Percentiles rank a stretch among this genome's conserved stretches.
These are phyloP conservation scores for Bondarzewia mesenterica DNA, from an alignment of 1,284 basidiomycete species.

Conservation along the genomic window DNA sequence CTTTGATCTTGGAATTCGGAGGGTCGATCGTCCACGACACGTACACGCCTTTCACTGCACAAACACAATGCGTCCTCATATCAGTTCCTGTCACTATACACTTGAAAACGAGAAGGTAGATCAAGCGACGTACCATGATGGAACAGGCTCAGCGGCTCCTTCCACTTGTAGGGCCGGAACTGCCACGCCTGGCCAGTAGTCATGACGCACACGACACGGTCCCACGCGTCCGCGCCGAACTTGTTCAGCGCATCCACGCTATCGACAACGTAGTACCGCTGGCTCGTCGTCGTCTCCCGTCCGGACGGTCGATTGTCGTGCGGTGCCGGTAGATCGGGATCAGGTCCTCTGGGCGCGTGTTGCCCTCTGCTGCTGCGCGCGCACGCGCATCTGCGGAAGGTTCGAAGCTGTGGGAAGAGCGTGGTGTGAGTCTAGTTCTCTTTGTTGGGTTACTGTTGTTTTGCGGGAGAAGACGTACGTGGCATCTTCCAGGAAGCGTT, in stretches of 20 bases:
- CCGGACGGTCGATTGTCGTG: slow-evolving; percentile 49
- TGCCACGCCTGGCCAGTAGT: slow-evolving; percentile 98
- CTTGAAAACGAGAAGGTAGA: background rate
- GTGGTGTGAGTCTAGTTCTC: background rate
- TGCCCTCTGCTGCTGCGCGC: slow-evolving; percentile 62
- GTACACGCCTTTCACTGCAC: slow-evolving; percentile 84
- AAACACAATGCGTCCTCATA: background rate
- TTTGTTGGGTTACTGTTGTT: background rate
- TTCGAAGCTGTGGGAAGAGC: slow-evolving; percentile 52
- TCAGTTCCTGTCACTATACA: background rate
- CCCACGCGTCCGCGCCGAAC: slow-evolving; percentile 89
- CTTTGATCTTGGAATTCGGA: slow-evolving; percentile 79
- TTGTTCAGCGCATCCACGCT: slow-evolving; percentile 87
- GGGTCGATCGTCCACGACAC: slow-evolving; percentile 91
- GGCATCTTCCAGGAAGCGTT: slow-evolving; percentile 86
- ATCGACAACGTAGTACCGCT: slow-evolving; percentile 77
- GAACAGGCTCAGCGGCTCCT: slow-evolving; percentile 84
- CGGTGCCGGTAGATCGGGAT: slow-evolving; percentile 77
- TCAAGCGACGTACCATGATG: slow-evolving; percentile 69
- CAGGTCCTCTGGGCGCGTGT: slow-evolving; percentile 74
- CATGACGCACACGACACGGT: slow-evolving; percentile 93
- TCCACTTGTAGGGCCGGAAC: slow-evolving; percentile 95
- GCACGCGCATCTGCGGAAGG: slow-evolving; percentile 68
- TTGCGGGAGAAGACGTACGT: slow-evolving; percentile 38
- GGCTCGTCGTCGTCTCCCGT: slow-evolving; percentile 29